Evolutionary conservation across 768 basidiomycete species (phyloP).

Genomic region (Leccinellum luteum): DNA sequence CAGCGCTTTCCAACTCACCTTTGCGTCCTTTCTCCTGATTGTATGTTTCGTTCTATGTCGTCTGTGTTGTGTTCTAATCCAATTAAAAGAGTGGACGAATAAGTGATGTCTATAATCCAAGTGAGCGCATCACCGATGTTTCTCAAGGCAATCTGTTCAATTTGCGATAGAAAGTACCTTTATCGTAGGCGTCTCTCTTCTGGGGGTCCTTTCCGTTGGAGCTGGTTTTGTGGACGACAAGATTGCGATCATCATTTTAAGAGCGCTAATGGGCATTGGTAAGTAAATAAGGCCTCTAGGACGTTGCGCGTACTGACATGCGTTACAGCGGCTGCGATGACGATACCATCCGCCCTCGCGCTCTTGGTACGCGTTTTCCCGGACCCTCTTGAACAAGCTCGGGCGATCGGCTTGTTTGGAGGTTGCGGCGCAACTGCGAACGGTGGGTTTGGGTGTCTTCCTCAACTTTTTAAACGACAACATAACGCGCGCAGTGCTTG

Average conservation of each 20-base stretch:
- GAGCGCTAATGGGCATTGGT: constrained; percentile 51
- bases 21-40: constrained; percentile 38
- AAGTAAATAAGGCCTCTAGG: neutral
- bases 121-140: constrained; percentile 25
- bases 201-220: constrained; percentile 45
- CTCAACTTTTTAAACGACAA: neutral
- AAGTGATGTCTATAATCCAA: constrained; percentile 27
- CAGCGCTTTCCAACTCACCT: constrained; percentile 46
- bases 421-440: constrained; percentile 46
- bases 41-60: constrained; percentile 7
- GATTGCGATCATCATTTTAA: constrained; percentile 47
- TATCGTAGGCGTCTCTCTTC: constrained; percentile 35
- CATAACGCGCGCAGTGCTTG: constrained; percentile 32
- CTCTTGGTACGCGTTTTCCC: constrained; percentile 52
- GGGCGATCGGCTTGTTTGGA: constrained; percentile 48
- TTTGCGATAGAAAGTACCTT: constrained; percentile 40
- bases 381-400: constrained; percentile 43
- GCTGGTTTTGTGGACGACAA: constrained; percentile 46
- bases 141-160: constrained; percentile 25
- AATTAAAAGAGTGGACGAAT: constrained; percentile 21
- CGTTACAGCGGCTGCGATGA: constrained; percentile 43
- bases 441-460: constrained; percentile 21
- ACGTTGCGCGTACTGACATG: constrained; percentile 2
- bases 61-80: constrained; percentile 2
- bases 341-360: constrained; percentile 48